Evolutionary conservation across 2,329 filamentous ascomycete genomes (phyloP).

Genomic region (Hypoxylon sp.): DNA sequence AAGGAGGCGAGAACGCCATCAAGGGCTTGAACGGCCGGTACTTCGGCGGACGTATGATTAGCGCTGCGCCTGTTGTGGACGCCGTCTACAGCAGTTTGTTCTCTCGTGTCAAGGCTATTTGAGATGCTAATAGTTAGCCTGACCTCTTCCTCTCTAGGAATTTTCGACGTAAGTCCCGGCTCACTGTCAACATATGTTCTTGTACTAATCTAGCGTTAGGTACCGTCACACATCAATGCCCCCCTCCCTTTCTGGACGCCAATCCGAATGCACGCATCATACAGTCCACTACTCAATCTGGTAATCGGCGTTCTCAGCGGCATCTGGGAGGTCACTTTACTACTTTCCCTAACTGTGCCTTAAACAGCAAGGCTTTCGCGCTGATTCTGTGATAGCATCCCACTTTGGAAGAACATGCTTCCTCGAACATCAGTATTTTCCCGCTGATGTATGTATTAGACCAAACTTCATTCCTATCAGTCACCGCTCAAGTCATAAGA

Average conservation of each 20-base stretch:
- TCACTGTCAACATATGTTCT: neutral
- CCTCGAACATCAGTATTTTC: slow-evolving; percentile 27
- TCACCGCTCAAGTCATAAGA: slow-evolving; percentile 21
- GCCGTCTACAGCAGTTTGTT: slow-evolving; percentile 98
- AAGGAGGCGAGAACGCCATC: slow-evolving; percentile 96
- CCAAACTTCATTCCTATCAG: slow-evolving; percentile 19
- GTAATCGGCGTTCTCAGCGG: slow-evolving; percentile 43
- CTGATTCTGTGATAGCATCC: slow-evolving; percentile 49
- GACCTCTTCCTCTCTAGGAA: slow-evolving; percentile 63
- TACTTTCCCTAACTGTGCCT: slow-evolving; percentile 38
- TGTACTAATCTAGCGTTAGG: slow-evolving; percentile 25
- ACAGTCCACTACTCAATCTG: slow-evolving; percentile 26
- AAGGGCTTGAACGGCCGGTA: slow-evolving; percentile 97
- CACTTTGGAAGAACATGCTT: slow-evolving; percentile 31
- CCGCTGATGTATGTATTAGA: slow-evolving; percentile 29
- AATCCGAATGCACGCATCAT: slow-evolving; percentile 12
- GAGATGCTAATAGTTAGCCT: slow-evolving; percentile 68
- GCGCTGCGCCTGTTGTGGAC: slow-evolving; percentile 95
- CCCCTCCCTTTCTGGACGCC: slow-evolving; percentile 13
- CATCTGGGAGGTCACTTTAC: slow-evolving; percentile 38
- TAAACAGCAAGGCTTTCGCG: slow-evolving; percentile 44
- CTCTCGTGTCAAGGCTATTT: slow-evolving; percentile 85
- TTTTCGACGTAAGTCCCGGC: slow-evolving; percentile 42
- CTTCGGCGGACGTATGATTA: slow-evolving; percentile 93
- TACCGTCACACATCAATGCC: slow-evolving; percentile 24